A percentile compares a stretch with the other conserved stretches of the same genome.
Evolutionary conservation across 2,329 filamentous ascomycete genomes (phyloP).

Genomic region (Hypomyces rosellus): DNA sequence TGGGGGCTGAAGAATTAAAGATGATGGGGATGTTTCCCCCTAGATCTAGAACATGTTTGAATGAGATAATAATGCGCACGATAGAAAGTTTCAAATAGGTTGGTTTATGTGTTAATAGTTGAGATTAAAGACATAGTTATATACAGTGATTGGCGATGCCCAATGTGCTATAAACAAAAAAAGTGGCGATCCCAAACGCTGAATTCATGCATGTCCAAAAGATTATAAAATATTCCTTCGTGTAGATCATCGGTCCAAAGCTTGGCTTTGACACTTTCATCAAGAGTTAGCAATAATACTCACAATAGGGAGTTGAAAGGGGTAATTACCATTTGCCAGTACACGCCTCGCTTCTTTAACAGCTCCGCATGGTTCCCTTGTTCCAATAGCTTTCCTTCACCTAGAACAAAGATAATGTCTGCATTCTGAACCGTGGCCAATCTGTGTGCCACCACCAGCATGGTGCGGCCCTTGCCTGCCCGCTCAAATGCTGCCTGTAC

Average conservation of each 20-base stretch:
- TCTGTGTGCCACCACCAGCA: constrained; percentile 33
- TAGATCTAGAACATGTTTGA: too few species aligned
- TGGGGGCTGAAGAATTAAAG: constrained; percentile 29
- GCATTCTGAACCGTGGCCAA: constrained; percentile 91
- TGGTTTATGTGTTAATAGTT: constrained; percentile 3
- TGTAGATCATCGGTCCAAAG: constrained; percentile 41
- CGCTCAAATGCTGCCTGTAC: constrained; percentile 21
- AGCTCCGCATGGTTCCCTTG: constrained; percentile 47
- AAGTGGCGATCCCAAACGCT: not conserved
- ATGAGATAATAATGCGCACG: too few species aligned
- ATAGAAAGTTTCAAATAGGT: too few species aligned
- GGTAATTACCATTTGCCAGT: constrained; percentile 51
- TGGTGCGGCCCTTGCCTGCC: constrained; percentile 11
- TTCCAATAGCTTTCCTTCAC: constrained; percentile 63
- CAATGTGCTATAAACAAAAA: too few species aligned
- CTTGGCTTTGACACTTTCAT: constrained; percentile 52
- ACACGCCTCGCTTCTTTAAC: constrained; percentile 45
- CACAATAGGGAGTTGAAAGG: not conserved
- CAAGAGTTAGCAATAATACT: constrained; percentile 17
- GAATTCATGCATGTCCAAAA: not conserved
- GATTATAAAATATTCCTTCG: too few species aligned
- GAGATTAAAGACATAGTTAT: not conserved
- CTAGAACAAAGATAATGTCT: constrained; percentile 94
- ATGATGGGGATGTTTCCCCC: too few species aligned
- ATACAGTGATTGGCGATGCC: not conserved